Evolutionary conservation across 257 asterid genomes (phyloP), one percentile per base, ranked within the genome.

Genomic region (Nicotiana noctiflora): DNA sequence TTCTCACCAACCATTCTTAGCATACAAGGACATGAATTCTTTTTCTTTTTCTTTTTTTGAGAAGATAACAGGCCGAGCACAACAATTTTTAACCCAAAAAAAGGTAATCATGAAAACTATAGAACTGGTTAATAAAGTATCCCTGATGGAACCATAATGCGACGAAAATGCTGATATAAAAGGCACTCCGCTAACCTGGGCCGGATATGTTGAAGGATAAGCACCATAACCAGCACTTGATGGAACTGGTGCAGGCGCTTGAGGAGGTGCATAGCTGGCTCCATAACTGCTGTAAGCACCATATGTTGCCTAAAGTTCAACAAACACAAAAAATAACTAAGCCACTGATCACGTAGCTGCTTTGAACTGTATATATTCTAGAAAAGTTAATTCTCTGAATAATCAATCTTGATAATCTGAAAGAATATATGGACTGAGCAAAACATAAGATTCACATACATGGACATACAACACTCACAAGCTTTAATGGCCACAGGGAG

Each of bases 191-290:
- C 68, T 81, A 87, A 92, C 99, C 98, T 90, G 99, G 27, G 93
- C 80, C 55, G 93, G 90, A 84, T 91, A 91, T 59, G 99, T 80
- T 46, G 91, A 87, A 83, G 98, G 97, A 83, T 95, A 93, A 70
- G 93, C 85, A 83, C 97, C 99, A 83, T 87, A 93, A n/a, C 94
- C 89, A 37, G 94, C 91, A 86, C 85, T 86, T 74, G 91, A 98
- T 49, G 98, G 93, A 25, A 86, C 94, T 10, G 97, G 81, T 51
- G 96, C 93, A 66, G 96, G 94, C 25, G 83, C 82, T 85, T 92
- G 98, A 27, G 94, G 87, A 21, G 89, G 95, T 0, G 90, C 64
- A 87, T 93, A 96, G 83, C 89, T 81, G 49, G 92, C 76, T 49
- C 92, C 96, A 31, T 95, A 95, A 82, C 85, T 80, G 46, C 97